A percentile compares a stretch with the other conserved stretches of the same genome.
Conservation (phyloP, 345 rosid genomes). For the Eucalyptus tenuipes region DNA sequence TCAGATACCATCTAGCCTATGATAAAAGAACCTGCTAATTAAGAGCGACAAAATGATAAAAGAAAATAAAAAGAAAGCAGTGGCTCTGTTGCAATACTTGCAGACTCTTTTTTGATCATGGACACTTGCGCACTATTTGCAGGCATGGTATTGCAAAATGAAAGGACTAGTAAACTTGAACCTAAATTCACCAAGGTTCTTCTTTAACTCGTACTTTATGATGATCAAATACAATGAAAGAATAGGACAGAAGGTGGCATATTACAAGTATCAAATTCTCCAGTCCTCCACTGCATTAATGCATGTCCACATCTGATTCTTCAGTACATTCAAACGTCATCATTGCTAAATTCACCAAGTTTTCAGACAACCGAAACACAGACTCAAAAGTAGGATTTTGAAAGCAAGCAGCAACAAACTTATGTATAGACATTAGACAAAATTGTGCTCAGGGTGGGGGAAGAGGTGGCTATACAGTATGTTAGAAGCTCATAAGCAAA, state of each 20-base stretch:
- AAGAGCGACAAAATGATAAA: neutral
- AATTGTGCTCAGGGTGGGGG: neutral
- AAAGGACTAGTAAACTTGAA: neutral
- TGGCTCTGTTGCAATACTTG: neutral
- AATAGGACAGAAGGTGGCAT: neutral
- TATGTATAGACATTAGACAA: neutral
- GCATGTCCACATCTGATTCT: neutral
- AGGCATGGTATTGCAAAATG: neutral
- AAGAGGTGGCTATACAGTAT: neutral
- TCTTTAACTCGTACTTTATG: neutral
- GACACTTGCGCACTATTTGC: neutral
- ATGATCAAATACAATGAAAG: neutral
- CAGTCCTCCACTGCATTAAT: neutral
- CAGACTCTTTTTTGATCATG: neutral
- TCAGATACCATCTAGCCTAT: conserved; percentile 70
- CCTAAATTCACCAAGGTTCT: neutral
- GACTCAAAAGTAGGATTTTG: neutral
- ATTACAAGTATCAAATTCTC: neutral
- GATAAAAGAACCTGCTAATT: neutral
- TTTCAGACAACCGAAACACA: neutral
- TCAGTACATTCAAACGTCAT: neutral
- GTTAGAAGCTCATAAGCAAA: neutral
- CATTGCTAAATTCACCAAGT: neutral
- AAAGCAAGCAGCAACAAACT: neutral
- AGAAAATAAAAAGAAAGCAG: neutral